Percentiles rank a stretch among this genome's conserved stretches.
Evolutionary conservation across 192 early-diverging fungal species (phyloP).

Genomic region (Rhizoclosmatium globosum): DNA sequence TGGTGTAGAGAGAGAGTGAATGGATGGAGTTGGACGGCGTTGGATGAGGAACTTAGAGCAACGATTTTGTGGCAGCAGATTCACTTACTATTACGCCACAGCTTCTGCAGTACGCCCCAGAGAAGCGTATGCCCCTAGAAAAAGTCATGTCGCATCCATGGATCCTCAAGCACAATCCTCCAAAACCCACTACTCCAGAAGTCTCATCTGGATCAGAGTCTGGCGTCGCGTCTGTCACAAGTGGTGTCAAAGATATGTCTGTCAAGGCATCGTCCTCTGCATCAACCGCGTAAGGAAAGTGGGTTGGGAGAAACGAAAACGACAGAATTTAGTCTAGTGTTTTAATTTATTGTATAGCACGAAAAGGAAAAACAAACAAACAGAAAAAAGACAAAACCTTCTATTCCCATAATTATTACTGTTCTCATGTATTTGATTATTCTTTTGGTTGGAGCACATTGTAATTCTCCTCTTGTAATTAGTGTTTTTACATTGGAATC

Average conservation of each 20-base stretch:
- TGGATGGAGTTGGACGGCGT: too few species aligned
- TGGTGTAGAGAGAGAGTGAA: conserved; percentile 5
- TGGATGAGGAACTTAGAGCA: too few species aligned
- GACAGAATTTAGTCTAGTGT: neutral
- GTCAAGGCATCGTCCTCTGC: neutral
- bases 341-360: neutral
- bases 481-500: too few species aligned
- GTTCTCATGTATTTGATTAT: too few species aligned
- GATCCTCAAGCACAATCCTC: conserved; percentile 54
- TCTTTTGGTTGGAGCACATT: too few species aligned
- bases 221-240: conserved; percentile 3
- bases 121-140: conserved; percentile 74
- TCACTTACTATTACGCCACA: conserved; percentile 34
- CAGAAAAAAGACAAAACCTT: too few species aligned
- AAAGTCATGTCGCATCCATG: conserved; percentile 86
- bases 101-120: conserved; percentile 78
- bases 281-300: neutral
- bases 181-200: neutral
- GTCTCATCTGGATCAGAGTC: too few species aligned
- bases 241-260: conserved; percentile 9
- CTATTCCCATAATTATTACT: too few species aligned
- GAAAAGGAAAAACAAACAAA: neutral
- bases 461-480: too few species aligned
- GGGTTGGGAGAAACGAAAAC: neutral
- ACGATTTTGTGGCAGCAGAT: neutral